Evolutionary conservation across 768 basidiomycete genomes (phyloP), one percentile per base, ranked within the genome.

Genomic region (Daedalea quercina): DNA sequence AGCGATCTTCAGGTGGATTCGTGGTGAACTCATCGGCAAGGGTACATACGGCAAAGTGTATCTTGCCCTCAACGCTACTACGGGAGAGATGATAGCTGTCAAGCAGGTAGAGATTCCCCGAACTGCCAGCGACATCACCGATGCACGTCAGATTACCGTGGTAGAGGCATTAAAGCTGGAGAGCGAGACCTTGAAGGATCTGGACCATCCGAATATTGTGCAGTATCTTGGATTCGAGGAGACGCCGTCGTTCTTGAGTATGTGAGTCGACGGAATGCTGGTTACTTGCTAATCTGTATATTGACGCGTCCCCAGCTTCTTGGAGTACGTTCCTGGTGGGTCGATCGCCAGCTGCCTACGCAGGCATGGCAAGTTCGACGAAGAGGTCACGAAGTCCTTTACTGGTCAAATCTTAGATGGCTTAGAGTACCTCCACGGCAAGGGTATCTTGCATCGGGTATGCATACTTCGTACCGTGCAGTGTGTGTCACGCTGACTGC

Each of bases 281-380:
- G 9, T 51, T 35, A 22, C 35, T 40, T 53, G 2, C 45, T 47
- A 11, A 11, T 31, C 28, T 11, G 31, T 52, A 23, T 35, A 23
- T 44, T 34, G 25, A 41, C 35, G 56, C 44, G 42, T 62, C 28
- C 52, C 35, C 57, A 98, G 95, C 63, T 98, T 99, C 76, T 75
- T 99, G 64, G 96, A 99, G 73, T 99, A 99, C 66, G 95, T 99
- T 51, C 94, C 95, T 52, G 96, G 96, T 63, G 96, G 96, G 13
- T 96, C 95, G 0, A 81, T 99, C 54, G 91, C 92, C 59, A 83
- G 88, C 64, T 85, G 92, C 70, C 68, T 98, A 58, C 84, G 88
- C 50, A 91, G 91, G 56, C 87, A 97, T 64, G 94, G 93, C 57
- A 89, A 89, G 63, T 96, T 98, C 65, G 83, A 89, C 50, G 92